phyloP scores from a whole-genome alignment of 2,329 filamentous ascomycete species.

The Nigrospora osmanthi region DNA sequence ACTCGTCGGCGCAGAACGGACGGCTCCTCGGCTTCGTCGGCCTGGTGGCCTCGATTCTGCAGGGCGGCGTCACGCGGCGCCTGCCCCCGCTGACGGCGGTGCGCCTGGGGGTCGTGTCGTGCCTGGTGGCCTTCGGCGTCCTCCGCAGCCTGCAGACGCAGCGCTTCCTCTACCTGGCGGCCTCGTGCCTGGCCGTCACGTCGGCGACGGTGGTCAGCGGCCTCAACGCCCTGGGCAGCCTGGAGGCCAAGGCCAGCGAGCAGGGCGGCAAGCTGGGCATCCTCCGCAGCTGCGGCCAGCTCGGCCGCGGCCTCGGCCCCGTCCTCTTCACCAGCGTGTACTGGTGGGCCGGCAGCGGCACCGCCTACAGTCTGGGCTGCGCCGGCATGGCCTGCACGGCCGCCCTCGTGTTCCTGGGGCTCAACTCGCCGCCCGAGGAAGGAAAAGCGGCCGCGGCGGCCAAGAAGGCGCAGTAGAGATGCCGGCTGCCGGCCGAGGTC shows the following conservation, averaged over 20 bases:
- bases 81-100: slow-evolving; percentile 76
- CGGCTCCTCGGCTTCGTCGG: slow-evolving; percentile 85
- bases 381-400: slow-evolving; percentile 71
- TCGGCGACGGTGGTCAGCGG: slow-evolving; percentile 93
- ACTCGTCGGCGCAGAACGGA: slow-evolving; percentile 72
- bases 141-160: slow-evolving; percentile 65
- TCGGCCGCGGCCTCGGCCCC: slow-evolving; percentile 79
- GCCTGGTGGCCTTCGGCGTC: slow-evolving; percentile 71
- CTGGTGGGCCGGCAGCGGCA: slow-evolving; percentile 92
- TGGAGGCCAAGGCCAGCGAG: slow-evolving; percentile 75
- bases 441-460: neutral
- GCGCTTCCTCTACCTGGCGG: slow-evolving; percentile 68
- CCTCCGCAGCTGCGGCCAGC: slow-evolving; percentile 74
- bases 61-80: slow-evolving; percentile 83
- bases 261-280: slow-evolving; percentile 81
- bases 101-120: slow-evolving; percentile 69
- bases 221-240: slow-evolving; percentile 83
- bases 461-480: neutral
- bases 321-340: slow-evolving; percentile 90
- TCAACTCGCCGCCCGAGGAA: slow-evolving; percentile 52
- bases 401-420: slow-evolving; percentile 58
- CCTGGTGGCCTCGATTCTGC: slow-evolving; percentile 82
- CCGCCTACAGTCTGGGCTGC: slow-evolving; percentile 76
- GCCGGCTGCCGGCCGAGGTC: too few relatives aligned
- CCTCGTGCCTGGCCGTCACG: slow-evolving; percentile 77